Conservation (phyloP, 495 filamentous ascomycete genomes). For the Usnea hakonensis region DNA sequence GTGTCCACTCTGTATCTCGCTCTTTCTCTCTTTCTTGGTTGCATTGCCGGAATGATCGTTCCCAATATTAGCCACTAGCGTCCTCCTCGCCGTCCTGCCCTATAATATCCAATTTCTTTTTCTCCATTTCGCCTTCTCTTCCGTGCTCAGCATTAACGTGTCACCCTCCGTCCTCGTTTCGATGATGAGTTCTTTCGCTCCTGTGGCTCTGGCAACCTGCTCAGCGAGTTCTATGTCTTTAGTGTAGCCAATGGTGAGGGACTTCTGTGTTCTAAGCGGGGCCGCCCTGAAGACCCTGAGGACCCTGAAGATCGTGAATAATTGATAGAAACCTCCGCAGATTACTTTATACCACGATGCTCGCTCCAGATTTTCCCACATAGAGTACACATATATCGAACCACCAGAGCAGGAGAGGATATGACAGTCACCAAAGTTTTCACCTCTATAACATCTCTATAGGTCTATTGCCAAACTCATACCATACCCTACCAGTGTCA, state of each 20-base stretch:
- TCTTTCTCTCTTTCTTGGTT: background rate
- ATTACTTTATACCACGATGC: too few relatives aligned
- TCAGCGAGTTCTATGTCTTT: conserved; percentile 8
- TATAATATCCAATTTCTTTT: background rate
- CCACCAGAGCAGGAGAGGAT: too few relatives aligned
- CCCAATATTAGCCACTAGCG: background rate
- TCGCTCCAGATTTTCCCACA: too few relatives aligned
- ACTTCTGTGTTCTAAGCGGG: too few relatives aligned
- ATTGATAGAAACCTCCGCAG: too few relatives aligned
- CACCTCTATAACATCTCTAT: too few relatives aligned
- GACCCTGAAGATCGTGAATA: too few relatives aligned
- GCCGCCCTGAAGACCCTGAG: too few relatives aligned
- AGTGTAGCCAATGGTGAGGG: conserved; percentile 9
- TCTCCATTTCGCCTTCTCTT: background rate
- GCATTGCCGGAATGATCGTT: background rate
- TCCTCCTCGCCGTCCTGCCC: background rate
- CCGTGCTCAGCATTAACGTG: background rate
- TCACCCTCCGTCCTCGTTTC: background rate
- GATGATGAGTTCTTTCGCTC: background rate
- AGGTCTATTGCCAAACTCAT: too few relatives aligned
- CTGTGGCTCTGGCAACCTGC: conserved; percentile 6
- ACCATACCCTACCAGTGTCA: too few relatives aligned
- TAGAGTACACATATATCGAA: too few relatives aligned
- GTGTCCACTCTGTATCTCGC: background rate
- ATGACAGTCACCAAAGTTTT: too few relatives aligned